These are phyloP conservation scores for Metschnikowia amazonensis DNA, from an alignment of 805 yeast genomes.

Conservation along the genomic window DNA sequence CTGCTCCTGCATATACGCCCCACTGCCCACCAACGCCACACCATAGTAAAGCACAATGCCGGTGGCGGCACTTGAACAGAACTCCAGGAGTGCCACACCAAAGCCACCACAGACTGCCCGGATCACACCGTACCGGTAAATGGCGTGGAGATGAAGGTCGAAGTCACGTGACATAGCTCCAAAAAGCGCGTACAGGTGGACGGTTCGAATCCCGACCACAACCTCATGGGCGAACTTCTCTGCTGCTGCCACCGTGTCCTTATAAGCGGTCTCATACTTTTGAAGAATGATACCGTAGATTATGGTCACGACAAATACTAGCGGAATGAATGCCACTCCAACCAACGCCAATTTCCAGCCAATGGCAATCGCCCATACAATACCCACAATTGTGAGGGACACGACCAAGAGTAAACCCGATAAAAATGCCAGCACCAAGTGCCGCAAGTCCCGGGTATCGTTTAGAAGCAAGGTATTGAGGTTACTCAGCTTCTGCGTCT, in stretches of 20 bases:
- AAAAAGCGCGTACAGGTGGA: conserved; percentile 54
- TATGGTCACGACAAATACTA: conserved; percentile 49
- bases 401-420: conserved; percentile 51
- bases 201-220: conserved; percentile 57
- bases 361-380: conserved; percentile 68
- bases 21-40: conserved; percentile 57
- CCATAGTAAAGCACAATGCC: conserved; percentile 80
- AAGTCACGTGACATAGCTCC: conserved; percentile 43
- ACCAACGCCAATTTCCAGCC: conserved; percentile 91
- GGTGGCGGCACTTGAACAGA: conserved; percentile 58
- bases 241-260: conserved; percentile 48
- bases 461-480: conserved; percentile 68
- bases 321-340: conserved; percentile 72
- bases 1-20: conserved; percentile 52
- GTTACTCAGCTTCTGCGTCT: conserved; percentile 44
- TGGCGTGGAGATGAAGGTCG: conserved; percentile 20
- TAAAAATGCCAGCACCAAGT: conserved; percentile 59
- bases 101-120: conserved; percentile 64
- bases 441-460: conserved; percentile 75
- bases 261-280: conserved; percentile 56
- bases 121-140: conserved; percentile 40
- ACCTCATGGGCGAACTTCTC: conserved; percentile 55
- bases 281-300: conserved; percentile 51
- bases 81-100: conserved; percentile 56
- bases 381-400: conserved; percentile 54